Conservation (phyloP, 169 alveolate genomes). For the Plasmodium sp. region DNA sequence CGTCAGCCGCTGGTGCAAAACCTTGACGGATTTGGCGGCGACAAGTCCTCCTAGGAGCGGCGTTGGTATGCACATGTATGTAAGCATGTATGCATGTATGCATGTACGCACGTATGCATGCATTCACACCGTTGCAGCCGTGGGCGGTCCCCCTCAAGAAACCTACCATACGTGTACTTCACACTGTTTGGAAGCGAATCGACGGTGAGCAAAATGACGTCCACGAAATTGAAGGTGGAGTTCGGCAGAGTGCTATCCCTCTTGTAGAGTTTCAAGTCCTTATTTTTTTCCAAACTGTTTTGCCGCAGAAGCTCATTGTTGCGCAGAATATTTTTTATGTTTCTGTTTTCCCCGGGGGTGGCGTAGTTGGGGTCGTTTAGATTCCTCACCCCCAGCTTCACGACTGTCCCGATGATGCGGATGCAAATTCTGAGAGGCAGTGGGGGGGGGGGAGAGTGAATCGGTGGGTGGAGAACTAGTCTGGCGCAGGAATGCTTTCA, state of each 20-base stretch:
- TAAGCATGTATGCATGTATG: neutral
- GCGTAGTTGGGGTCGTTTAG: constrained; percentile 16
- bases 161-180: constrained; percentile 62
- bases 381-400: constrained; percentile 35
- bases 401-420: constrained; percentile 76
- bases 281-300: constrained; percentile 25
- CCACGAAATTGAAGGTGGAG: constrained; percentile 53
- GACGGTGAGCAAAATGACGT: constrained; percentile 50
- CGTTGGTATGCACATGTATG: neutral
- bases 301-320: constrained; percentile 19
- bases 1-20: constrained; percentile 64
- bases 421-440: constrained; percentile 41
- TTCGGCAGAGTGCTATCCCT: constrained; percentile 15
- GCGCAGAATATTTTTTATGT: constrained; percentile 49
- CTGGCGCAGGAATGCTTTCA: neutral
- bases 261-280: constrained; percentile 23
- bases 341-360: constrained; percentile 8
- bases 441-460: too few species aligned
- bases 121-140: neutral
- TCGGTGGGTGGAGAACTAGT: too few species aligned
- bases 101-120: neutral
- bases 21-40: constrained; percentile 66
- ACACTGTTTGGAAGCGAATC: constrained; percentile 44
- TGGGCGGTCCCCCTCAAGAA: neutral
- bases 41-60: constrained; percentile 51